Conservation (phyloP, 169 alveolate species). For the Plasmodium sp. region DNA sequence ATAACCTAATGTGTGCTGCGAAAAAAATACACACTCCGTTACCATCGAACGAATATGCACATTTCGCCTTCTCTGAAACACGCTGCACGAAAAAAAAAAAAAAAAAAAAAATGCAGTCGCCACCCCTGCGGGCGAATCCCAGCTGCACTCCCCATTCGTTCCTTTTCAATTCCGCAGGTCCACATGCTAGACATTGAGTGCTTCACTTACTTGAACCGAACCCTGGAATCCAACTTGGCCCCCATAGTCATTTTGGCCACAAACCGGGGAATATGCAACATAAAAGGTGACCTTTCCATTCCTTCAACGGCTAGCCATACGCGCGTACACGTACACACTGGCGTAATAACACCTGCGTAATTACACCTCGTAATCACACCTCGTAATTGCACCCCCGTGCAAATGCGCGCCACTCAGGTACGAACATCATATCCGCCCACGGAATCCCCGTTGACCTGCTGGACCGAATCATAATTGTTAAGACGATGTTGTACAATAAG, state of each 20-base stretch:
- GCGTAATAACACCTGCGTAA: neutral
- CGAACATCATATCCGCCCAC: conserved; percentile 97
- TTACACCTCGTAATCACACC: conserved; percentile 43
- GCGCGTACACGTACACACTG: neutral
- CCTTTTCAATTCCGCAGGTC: conserved; percentile 22
- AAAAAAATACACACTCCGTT: neutral
- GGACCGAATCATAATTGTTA: conserved; percentile 97
- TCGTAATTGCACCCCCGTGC: conserved; percentile 73
- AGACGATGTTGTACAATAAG: conserved; percentile 95
- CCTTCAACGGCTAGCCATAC: neutral
- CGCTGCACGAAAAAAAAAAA: neutral
- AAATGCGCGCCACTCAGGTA: conserved; percentile 88
- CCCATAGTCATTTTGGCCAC: conserved; percentile 98
- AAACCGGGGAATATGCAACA: conserved; percentile 94
- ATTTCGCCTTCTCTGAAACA: neutral
- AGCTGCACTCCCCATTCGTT: neutral
- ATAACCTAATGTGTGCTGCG: neutral
- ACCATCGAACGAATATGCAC: neutral
- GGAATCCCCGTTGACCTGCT: conserved; percentile 99
- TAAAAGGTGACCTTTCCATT: conserved; percentile 48
- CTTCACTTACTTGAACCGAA: conserved; percentile 97
- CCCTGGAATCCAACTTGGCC: conserved; percentile 96
- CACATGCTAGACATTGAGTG: conserved; percentile 99
- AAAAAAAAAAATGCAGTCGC: neutral
- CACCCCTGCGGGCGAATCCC: neutral